These are phyloP conservation scores for Neurospora sp. DNA, from an alignment of 495 filamentous ascomycete genomes.

Conservation along the genomic window DNA sequence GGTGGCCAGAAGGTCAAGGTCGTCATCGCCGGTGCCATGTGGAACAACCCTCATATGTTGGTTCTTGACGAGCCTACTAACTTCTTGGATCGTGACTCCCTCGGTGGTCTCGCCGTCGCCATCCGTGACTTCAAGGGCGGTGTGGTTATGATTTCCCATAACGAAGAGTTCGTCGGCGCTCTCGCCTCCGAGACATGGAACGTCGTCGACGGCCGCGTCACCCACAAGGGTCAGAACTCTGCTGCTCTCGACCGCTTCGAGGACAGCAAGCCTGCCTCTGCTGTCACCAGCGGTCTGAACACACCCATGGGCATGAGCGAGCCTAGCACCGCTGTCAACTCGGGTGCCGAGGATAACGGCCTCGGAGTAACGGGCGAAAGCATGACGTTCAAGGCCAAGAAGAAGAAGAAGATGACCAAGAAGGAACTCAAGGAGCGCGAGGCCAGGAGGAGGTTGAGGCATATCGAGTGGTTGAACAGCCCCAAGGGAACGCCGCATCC, in stretches of 20 bases:
- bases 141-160: constrained; percentile 98
- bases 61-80: constrained; percentile 99
- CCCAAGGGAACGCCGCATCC: constrained; percentile 72
- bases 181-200: constrained; percentile 93
- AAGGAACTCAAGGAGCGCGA: constrained; percentile 92
- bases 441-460: constrained; percentile 73
- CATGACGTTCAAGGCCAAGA: constrained; percentile 80
- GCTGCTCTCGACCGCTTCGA: constrained; percentile 77
- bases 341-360: constrained; percentile 64
- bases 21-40: constrained; percentile 94
- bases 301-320: constrained; percentile 27
- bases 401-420: constrained; percentile 99
- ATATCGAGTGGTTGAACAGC: constrained; percentile 87
- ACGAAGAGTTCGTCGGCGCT: constrained; percentile 95
- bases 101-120: constrained; percentile 89
- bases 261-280: constrained; percentile 55
- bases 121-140: constrained; percentile 97
- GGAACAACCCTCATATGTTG: constrained; percentile 96
- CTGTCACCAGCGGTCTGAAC: constrained; percentile 39
- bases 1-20: constrained; percentile 99
- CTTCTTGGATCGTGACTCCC: constrained; percentile 95
- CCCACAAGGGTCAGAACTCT: constrained; percentile 66
- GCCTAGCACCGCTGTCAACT: constrained; percentile 60
- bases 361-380: constrained; percentile 27
- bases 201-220: constrained; percentile 76